Base-by-base conservation (phyloP, 495 filamentous ascomycete species). In the Penicillium angulare region DNA sequence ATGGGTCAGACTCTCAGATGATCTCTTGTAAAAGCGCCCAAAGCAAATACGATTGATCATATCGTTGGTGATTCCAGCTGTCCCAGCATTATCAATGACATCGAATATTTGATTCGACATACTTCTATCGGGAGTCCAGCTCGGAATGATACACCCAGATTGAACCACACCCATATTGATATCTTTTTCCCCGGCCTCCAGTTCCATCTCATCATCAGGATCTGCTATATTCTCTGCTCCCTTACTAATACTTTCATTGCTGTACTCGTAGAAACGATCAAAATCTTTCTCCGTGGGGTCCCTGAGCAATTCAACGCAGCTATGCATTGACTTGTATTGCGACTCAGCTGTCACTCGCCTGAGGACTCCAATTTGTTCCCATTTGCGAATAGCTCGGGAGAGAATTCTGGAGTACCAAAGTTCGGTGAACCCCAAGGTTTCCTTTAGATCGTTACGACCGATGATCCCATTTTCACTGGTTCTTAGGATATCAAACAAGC, bases 261-360 rank as follows among this genome's bases (percentile, higher is more conserved):
- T 68, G 22, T 61, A 67, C 23, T 70, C 79, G 54, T 75, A 67
- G 43, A 86, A 82, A 48, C 75, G 72, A 16, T 80, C 72, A 64
- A 82, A 73, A 55, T 95, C 89, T 9, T 79, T 76, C 12, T 78
- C 66, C 5, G 77, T 81, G 12, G 87, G 87, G n/a, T 89, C 86
- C 16, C 89, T 80, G 17, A 92, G 50, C 29, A 89, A 86, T 65
- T 86, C 85, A 27, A 95, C 73, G 52, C 89, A 92, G 13, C 75
- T 67, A 47, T 78, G 71, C 18, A 71, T 67, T 32, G 58, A 59
- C 5, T 71, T 53, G 49, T 75, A 73, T 41, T 78, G 72, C 2
- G 76, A 73, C 18, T 75, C 71, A 1, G 87, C 90, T 45, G 74
- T 80, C 15, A 90, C 85, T 32, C 87, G 83, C 47, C 80, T 80